phyloP scores from a whole-genome alignment of 129 eudicot species.

The Scalesia atractyloides region DNA sequence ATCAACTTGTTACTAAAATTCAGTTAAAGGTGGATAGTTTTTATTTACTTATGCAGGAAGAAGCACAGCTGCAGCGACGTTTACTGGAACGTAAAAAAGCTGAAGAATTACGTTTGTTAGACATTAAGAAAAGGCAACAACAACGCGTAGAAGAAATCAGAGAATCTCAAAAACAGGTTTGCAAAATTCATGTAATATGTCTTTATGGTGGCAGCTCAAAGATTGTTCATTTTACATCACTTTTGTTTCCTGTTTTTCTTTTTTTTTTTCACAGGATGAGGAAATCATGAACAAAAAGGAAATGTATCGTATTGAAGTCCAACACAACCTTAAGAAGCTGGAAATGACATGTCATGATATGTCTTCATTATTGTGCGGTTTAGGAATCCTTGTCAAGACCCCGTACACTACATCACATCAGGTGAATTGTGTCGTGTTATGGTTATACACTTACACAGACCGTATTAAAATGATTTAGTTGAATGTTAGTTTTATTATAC shows the following conservation, averaged over 20 bases:
- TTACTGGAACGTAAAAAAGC: conserved; percentile 64
- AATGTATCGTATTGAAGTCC: conserved; percentile 52
- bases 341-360: conserved; percentile 58
- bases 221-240: background rate
- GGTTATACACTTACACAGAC: background rate
- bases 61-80: conserved; percentile 52
- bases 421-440: conserved; percentile 34
- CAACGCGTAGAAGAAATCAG: conserved; percentile 83
- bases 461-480: background rate
- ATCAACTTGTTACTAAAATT: background rate
- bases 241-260: background rate
- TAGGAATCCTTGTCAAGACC: conserved; percentile 53
- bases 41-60: conserved; percentile 52
- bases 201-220: background rate
- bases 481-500: background rate
- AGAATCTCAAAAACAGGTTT: conserved; percentile 70
- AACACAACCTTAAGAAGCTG: conserved; percentile 52
- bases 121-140: conserved; percentile 76
- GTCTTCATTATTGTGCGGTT: conserved; percentile 59
- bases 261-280: conserved; percentile 39
- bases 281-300: conserved; percentile 76
- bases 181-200: conserved; percentile 4
- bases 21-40: conserved; percentile 8
- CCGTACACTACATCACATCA: conserved; percentile 45
- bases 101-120: conserved; percentile 60